Evolutionary conservation across 768 basidiomycete genomes (phyloP).

Genomic region (Kondoa malvinella): DNA sequence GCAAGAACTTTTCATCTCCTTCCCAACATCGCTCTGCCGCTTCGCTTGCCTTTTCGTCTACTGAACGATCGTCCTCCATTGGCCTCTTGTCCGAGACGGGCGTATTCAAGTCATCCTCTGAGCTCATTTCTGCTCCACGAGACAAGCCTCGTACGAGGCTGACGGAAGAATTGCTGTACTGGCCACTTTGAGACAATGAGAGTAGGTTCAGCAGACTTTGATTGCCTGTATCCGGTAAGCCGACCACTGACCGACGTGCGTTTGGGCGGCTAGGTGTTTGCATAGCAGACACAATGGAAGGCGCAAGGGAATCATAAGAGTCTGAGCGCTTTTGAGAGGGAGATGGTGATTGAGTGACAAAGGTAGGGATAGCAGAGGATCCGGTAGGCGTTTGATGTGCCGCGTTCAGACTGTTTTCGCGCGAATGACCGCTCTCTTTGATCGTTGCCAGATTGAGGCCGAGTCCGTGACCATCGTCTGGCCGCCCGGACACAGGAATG

Average conservation of each 20-base stretch:
- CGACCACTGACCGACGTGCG: background rate
- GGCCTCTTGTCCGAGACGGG: conserved; percentile 2
- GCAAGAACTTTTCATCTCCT: conserved; percentile 67
- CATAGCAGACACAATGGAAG: no score
- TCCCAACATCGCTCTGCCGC: conserved; percentile 64
- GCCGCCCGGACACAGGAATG: background rate
- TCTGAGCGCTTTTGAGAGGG: background rate
- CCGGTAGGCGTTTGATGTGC: background rate
- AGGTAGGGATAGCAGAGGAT: background rate
- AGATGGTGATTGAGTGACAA: conserved; percentile 16
- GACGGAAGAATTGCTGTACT: background rate
- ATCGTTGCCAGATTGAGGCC: background rate
- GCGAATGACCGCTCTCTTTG: background rate
- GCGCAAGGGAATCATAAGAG: background rate
- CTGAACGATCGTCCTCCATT: background rate
- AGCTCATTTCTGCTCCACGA: background rate
- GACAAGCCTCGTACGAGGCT: background rate
- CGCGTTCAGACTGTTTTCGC: background rate
- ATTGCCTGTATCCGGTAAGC: background rate
- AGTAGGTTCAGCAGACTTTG: background rate
- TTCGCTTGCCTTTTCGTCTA: conserved; percentile 43
- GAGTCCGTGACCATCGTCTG: background rate
- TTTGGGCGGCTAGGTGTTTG: background rate
- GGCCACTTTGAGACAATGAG: background rate
- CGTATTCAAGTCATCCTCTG: background rate